Evolutionary conservation across 305 asterid genomes (phyloP), one percentile per base, ranked within the genome.

Genomic region (Galium porrigens): DNA sequence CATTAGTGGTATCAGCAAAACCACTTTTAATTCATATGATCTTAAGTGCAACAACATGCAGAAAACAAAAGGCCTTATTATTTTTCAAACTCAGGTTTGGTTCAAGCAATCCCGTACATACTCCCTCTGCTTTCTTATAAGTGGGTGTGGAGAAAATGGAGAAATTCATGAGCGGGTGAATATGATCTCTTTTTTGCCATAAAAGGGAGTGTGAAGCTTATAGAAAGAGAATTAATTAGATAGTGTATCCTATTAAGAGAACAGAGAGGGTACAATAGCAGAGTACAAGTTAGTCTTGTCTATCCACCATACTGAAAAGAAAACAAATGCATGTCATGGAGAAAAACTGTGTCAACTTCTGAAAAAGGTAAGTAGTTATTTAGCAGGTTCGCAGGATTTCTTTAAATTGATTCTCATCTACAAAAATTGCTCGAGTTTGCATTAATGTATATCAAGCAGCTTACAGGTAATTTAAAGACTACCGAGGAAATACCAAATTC

Each of bases 401-500:
- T 0, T 10, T 41, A 41, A 1, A 41, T 41, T 1, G 15, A 41
- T 10, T 41, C 15, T 41, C 46, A 41, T 41, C 46, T 7, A 41
- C 46, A 9, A 41, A 41, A 32, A 44, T 10, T 41, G 18, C 2
- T 20, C 53, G 9, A 20, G 3, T 42, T 39, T 15, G 55, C 6
- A 22, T 2, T 42, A 10, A 25, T 27, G 56, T 30, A 44, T 63
- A 46, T 10, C 42, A 59, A 29, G 3, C 36, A 49, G 10, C 30
- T 32, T 10, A 17, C 59, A 17, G n/a, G 34, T 4, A 20, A 49
- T 0, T 15, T 10, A 64, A 11, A 30, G 25, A 30, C 15, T 32
- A 67, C 68, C 46, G 72, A 27, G 70, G 52, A 48, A 72, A 64
- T 85, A 92, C 99, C 99, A 94, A 76, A 85, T 94, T 94, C 79